Percentiles rank a stretch among this genome's conserved stretches.
phyloP scores from a whole-genome alignment of 2,329 filamentous ascomycete genomes.

The Curvularia sp. region DNA sequence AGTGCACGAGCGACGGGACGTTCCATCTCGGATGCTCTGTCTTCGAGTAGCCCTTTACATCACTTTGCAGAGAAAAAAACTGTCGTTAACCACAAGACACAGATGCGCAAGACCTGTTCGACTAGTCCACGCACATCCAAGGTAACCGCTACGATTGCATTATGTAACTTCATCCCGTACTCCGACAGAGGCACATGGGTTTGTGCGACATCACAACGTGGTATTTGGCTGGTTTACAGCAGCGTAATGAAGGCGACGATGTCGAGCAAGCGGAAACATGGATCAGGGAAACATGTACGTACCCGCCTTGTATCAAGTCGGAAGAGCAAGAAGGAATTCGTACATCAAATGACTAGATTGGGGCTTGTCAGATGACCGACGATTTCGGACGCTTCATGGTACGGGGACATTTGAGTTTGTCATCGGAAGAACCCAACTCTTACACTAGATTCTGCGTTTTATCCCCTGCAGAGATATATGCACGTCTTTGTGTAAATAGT shows the following conservation, averaged over 20 bases:
- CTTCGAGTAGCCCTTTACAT: neutral
- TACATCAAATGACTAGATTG: neutral
- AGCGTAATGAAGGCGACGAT: slow-evolving; percentile 49
- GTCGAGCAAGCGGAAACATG: slow-evolving; percentile 48
- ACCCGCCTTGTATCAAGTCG: too few relatives aligned
- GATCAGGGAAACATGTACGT: slow-evolving; percentile 44
- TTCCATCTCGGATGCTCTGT: neutral
- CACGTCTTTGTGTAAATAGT: neutral
- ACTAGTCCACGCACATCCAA: slow-evolving; percentile 25
- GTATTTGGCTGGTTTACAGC: slow-evolving; percentile 52
- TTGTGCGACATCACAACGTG: slow-evolving; percentile 55
- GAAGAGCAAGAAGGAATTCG: neutral
- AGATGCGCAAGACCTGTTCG: slow-evolving; percentile 25
- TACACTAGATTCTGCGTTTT: slow-evolving; percentile 40
- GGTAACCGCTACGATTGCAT: slow-evolving; percentile 53
- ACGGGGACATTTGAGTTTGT: slow-evolving; percentile 53
- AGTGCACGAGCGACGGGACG: neutral
- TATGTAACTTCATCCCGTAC: slow-evolving; percentile 55
- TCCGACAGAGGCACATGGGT: slow-evolving; percentile 55
- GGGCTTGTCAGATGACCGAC: slow-evolving; percentile 47
- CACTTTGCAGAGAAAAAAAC: neutral
- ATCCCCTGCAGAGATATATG: slow-evolving; percentile 41
- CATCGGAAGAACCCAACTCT: slow-evolving; percentile 52
- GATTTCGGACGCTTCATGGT: slow-evolving; percentile 53
- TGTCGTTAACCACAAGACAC: neutral